phyloP scores from a whole-genome alignment of 1,139 yeast species.

The Nakaseomyces nivariensis region DNA sequence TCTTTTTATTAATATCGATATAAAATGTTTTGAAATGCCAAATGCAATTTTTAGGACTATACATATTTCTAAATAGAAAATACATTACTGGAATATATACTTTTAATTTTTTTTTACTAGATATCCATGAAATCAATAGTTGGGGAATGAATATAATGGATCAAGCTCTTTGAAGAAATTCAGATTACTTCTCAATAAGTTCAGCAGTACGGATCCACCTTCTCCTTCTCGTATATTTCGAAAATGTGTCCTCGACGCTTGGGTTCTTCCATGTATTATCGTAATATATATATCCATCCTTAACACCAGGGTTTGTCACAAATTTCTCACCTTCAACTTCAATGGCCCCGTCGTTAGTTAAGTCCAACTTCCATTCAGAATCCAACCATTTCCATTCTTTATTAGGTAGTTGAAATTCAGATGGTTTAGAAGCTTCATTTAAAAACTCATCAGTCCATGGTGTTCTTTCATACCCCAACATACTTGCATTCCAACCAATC shows the following conservation, averaged over 20 bases:
- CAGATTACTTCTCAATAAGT: conserved; percentile 36
- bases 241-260: conserved; percentile 74
- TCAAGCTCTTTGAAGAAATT: too few relatives aligned
- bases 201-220: conserved; percentile 96
- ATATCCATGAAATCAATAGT: too few relatives aligned
- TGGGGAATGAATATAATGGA: too few relatives aligned
- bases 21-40: too few relatives aligned
- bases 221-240: conserved; percentile 87
- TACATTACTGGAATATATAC: background rate
- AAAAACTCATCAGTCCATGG: conserved; percentile 97
- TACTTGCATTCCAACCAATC: conserved; percentile 92
- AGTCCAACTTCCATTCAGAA: conserved; percentile 81
- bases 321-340: conserved; percentile 57
- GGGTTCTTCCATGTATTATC: conserved; percentile 96
- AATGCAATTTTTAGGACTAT: background rate
- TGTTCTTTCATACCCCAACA: conserved; percentile 84
- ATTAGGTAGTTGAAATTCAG: conserved; percentile 71
- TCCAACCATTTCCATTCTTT: conserved; percentile 95
- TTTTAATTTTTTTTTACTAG: background rate
- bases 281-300: conserved; percentile 81
- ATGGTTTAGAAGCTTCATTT: conserved; percentile 77
- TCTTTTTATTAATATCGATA: too few relatives aligned
- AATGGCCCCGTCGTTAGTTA: conserved; percentile 82
- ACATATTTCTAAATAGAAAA: background rate
- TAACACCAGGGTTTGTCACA: conserved; percentile 64